These are phyloP conservation scores for Picochlorum sp. DNA, from an alignment of 139 green algal species.

Conservation along the genomic window DNA sequence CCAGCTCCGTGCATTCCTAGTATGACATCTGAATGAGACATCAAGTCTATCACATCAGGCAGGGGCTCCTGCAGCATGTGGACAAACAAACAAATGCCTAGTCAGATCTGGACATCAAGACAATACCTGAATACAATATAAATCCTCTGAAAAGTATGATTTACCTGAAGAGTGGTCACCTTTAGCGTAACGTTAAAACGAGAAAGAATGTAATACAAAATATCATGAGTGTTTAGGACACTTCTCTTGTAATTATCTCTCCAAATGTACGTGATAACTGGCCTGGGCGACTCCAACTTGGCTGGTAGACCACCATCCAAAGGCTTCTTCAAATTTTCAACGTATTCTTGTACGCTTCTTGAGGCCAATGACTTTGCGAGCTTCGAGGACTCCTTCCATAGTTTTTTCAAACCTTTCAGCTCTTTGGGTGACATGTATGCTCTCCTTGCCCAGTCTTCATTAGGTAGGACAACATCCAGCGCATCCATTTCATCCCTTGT, in stretches of 20 bases:
- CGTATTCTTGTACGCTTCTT: background rate
- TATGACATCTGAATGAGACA: conserved; percentile 23
- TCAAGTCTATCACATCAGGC: conserved; percentile 17
- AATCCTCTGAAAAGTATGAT: too few relatives aligned
- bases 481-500: conserved; percentile 15
- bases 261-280: conserved; percentile 25
- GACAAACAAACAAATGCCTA: background rate
- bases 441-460: background rate
- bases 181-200: conserved; percentile 25
- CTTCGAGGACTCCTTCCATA: background rate
- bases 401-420: background rate
- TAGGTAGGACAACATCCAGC: background rate
- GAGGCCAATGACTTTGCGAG: background rate
- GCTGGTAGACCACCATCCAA: background rate
- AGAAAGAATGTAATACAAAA: conserved; percentile 21
- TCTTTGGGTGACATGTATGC: background rate
- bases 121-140: too few relatives aligned
- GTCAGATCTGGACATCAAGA: background rate
- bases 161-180: too few relatives aligned
- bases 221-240: conserved; percentile 19
- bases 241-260: conserved; percentile 18
- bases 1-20: conserved; percentile 18
- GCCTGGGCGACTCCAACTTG: conserved; percentile 2
- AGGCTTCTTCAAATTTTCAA: background rate
- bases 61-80: conserved; percentile 13